Conservation (phyloP, 78 protist species). For the Anaeramoeba ignava region DNA sequence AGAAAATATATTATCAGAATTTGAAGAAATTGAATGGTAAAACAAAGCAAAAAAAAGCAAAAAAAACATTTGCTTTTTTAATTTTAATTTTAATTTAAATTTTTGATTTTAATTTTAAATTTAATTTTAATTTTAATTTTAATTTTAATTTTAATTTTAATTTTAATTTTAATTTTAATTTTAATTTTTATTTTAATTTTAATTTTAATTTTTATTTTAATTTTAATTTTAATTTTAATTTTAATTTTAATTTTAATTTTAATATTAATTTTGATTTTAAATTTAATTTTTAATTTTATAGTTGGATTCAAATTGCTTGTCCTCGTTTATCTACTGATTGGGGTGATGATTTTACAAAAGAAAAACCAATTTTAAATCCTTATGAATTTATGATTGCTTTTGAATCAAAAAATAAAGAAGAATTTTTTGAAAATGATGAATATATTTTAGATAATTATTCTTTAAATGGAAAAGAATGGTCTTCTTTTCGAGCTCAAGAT, state of each 20-base stretch:
- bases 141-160: no score
- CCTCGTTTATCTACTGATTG: conserved; percentile 96
- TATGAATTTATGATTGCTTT: conserved; percentile 82
- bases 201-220: conserved; percentile 60
- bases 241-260: no score
- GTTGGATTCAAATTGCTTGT: conserved; percentile 84
- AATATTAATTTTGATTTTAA: no score
- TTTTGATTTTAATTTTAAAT: no score
- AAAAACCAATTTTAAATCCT: conserved; percentile 64
- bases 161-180: no score
- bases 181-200: no score
- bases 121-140: no score
- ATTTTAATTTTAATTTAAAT: no score
- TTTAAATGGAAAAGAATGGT: background rate
- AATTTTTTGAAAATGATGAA: background rate
- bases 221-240: conserved; percentile 43
- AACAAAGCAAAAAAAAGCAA: conserved; percentile 15
- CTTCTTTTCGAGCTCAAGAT: background rate
- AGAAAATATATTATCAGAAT: background rate
- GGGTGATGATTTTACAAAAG: conserved; percentile 74
- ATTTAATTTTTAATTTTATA: background rate
- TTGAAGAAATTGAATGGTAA: no score
- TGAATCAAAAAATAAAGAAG: conserved; percentile 2
- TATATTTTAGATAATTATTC: background rate
- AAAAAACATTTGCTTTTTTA: conserved; percentile 4